Evolutionary conservation across 2,329 filamentous ascomycete species (phyloP).

Genomic region (Sordariomycetes sp.): DNA sequence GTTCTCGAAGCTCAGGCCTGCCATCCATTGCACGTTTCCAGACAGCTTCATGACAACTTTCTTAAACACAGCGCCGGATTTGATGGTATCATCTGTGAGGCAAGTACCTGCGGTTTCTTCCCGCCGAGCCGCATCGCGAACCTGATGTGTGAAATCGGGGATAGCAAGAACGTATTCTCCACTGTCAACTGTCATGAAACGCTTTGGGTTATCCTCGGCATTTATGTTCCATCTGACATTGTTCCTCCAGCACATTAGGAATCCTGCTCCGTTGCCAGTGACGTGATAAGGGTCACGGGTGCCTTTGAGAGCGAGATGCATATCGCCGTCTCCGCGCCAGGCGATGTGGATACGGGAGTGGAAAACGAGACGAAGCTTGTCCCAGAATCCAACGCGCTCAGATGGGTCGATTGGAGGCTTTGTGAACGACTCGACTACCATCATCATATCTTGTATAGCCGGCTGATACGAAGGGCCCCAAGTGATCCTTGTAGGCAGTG

Average conservation of each 20-base stretch:
- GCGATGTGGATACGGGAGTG: slow-evolving; percentile 83
- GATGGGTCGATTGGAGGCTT: slow-evolving; percentile 92
- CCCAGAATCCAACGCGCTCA: slow-evolving; percentile 94
- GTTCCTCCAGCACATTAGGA: slow-evolving; percentile 97
- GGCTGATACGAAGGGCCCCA: slow-evolving; percentile 98
- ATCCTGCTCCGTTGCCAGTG: slow-evolving; percentile 85
- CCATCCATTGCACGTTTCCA: slow-evolving; percentile 87
- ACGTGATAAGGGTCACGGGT: slow-evolving; percentile 88
- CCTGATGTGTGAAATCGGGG: slow-evolving; percentile 86
- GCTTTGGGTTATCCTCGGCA: slow-evolving; percentile 75
- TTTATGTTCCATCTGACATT: slow-evolving; percentile 85
- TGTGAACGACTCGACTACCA: slow-evolving; percentile 94
- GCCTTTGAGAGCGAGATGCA: slow-evolving; percentile 87
- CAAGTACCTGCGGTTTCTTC: slow-evolving; percentile 49
- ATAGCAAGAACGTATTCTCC: slow-evolving; percentile 92
- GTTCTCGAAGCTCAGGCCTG: slow-evolving; percentile 85
- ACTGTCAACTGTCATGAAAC: slow-evolving; percentile 93
- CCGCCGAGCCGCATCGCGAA: slow-evolving; percentile 51
- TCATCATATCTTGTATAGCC: slow-evolving; percentile 99
- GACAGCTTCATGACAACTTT: slow-evolving; percentile 99
- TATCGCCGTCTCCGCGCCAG: slow-evolving; percentile 94
- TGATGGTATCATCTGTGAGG: slow-evolving; percentile 54
- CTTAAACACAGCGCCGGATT: slow-evolving; percentile 78
- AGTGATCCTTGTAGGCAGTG: slow-evolving; percentile 82
- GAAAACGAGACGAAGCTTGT: slow-evolving; percentile 91